These are phyloP conservation scores for Mallotus repandus DNA, from an alignment of 441 rosid genomes.

Conservation along the genomic window DNA sequence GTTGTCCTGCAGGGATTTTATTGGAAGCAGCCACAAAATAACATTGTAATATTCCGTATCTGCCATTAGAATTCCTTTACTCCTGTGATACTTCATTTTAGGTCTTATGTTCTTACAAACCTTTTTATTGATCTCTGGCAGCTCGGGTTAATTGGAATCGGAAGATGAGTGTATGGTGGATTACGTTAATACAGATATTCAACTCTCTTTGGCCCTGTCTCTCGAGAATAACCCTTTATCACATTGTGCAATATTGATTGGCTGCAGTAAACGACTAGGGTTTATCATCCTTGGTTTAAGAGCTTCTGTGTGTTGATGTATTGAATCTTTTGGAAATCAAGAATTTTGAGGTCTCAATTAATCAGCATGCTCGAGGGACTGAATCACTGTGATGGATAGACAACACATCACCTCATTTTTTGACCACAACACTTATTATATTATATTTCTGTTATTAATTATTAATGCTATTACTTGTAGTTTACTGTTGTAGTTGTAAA, in stretches of 20 bases:
- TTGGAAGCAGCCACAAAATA: conserved; percentile 66
- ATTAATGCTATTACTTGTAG: too few relatives aligned
- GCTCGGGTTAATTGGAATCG: conserved; percentile 47
- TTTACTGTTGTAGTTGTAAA: too few relatives aligned
- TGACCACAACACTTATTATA: neutral
- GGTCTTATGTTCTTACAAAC: neutral
- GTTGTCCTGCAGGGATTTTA: conserved; percentile 73
- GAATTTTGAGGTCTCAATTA: neutral
- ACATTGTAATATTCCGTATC: conserved; percentile 47
- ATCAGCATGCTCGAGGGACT: neutral
- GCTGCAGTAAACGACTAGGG: neutral
- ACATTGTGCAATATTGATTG: neutral
- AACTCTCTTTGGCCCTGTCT: neutral
- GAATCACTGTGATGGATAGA: neutral
- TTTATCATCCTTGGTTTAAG: neutral
- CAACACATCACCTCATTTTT: neutral
- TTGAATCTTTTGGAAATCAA: neutral
- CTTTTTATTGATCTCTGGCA: conserved; percentile 26
- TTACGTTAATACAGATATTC: neutral
- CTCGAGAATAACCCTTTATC: neutral
- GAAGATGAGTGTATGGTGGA: conserved; percentile 30
- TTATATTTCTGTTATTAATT: too few relatives aligned
- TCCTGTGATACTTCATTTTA: neutral
- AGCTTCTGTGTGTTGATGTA: neutral
- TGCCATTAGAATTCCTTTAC: neutral